phyloP scores from a whole-genome alignment of 345 rosid species.

The Hibiscus syriacus region DNA sequence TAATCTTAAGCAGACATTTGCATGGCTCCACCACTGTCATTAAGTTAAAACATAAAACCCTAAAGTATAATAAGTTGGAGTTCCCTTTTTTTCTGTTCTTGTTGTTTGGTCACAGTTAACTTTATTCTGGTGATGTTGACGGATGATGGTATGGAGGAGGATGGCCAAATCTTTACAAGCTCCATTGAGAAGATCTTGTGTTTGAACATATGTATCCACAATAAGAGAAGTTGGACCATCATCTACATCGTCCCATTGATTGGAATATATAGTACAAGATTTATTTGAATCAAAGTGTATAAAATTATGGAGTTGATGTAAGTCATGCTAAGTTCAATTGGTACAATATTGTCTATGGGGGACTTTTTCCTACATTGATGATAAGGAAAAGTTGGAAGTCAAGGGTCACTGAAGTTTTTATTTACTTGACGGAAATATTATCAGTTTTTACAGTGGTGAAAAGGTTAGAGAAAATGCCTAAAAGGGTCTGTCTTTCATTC shows the following conservation, averaged over 20 bases:
- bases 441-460: slow-evolving; percentile 4
- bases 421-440: background rate
- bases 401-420: slow-evolving; percentile 13
- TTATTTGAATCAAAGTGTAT: too few relatives aligned
- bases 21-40: slow-evolving; percentile 11
- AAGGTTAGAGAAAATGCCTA: slow-evolving; percentile 10
- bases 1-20: background rate
- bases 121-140: slow-evolving; percentile 27
- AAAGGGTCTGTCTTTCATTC: slow-evolving; percentile 6
- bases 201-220: slow-evolving; percentile 16
- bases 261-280: background rate
- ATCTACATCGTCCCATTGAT: slow-evolving; percentile 20
- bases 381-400: slow-evolving; percentile 18
- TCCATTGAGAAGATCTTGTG: slow-evolving; percentile 16
- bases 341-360: background rate
- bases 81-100: background rate
- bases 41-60: background rate
- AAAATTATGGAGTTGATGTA: too few relatives aligned
- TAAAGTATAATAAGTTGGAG: background rate
- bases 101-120: slow-evolving; percentile 9
- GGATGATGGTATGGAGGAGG: slow-evolving; percentile 23
- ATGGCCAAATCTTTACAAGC: slow-evolving; percentile 20
- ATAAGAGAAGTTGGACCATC: slow-evolving; percentile 20
- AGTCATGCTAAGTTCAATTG: background rate
- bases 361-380: slow-evolving; percentile 20